Base-by-base conservation (phyloP, 148 eudicot species). In the Salicornia ramosissima region DNA sequence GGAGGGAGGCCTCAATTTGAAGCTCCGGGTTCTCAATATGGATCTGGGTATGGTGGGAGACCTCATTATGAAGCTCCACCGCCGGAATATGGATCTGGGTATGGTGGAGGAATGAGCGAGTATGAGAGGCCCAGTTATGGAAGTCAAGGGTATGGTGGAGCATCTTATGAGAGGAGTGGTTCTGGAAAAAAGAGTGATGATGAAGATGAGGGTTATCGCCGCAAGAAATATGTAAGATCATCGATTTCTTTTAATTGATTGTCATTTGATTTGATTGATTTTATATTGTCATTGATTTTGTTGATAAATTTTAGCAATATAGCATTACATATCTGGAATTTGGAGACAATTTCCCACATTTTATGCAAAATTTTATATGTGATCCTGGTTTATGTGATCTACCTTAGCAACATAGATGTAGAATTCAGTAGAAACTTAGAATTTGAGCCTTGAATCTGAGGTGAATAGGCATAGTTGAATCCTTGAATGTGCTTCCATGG, bases 221-320 rank as follows among this genome's bases (percentile, higher is more conserved):
- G 92, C 75, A 90, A 86, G 79, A 88, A 86, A 84, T 67, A 89
- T 71, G 96, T 93, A 70, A 88, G 96, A 47, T 15, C 15, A 7
- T 29, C 16, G 22, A 26, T 21, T 51, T 7, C 14, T 68, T 15
- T 50, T 18, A 36, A 3, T 18, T 10, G 18, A 22, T 55, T 59
- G 13, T 3, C 25, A 10, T 16, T 71, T 47, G 29, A 10, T 50
- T 26, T 50, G 26, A 11, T 15, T 33, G 10, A 19, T 7, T 12
- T 65, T 49, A 19, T 15, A 36, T 1, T 57, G 62, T 57, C 14
- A 5, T 36, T 46, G 69, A 45, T 49, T 30, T 49, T 29, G 24
- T 28, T 46, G 15, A n/a, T 6, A 33, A 19, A 3, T 2, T 14
- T 60, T 39, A 21, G 59, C 6, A 24, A 24, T 25, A 9, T 52